Percentiles rank a stretch among this genome's conserved stretches.
Conservation (phyloP, 2,329 filamentous ascomycete species). For the Aspergillus transmontanensis region DNA sequence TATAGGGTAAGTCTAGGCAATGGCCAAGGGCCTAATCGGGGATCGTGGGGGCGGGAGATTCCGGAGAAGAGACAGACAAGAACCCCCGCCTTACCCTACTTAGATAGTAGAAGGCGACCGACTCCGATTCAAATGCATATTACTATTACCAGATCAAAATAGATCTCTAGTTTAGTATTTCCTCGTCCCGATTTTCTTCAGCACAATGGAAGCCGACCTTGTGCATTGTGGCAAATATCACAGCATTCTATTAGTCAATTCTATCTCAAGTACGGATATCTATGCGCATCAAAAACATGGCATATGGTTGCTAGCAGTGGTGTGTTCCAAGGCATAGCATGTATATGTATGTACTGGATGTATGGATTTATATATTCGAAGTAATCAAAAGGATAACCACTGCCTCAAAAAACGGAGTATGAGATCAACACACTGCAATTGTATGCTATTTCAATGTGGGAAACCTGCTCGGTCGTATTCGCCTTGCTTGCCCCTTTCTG, state of each 20-base stretch:
- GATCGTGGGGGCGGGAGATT: conserved; percentile 14
- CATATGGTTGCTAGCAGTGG: no score
- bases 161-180: background rate
- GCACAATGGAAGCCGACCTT: background rate
- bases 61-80: conserved; percentile 6
- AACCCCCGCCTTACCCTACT: background rate
- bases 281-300: background rate
- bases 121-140: background rate
- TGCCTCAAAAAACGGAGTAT: background rate
- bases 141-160: background rate
- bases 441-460: background rate
- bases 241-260: background rate
- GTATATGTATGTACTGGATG: background rate
- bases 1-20: background rate
- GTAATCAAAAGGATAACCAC: background rate
- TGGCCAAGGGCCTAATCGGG: background rate
- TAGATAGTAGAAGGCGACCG: no score
- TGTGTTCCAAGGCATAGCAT: no score
- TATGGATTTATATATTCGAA: background rate
- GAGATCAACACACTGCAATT: background rate
- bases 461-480: background rate
- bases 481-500: conserved; percentile 2
- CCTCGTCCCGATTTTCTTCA: background rate
- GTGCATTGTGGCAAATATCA: background rate
- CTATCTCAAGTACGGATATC: background rate